Conservation (phyloP, 2,329 filamentous ascomycete species). For the Aspergillus udagawae region DNA sequence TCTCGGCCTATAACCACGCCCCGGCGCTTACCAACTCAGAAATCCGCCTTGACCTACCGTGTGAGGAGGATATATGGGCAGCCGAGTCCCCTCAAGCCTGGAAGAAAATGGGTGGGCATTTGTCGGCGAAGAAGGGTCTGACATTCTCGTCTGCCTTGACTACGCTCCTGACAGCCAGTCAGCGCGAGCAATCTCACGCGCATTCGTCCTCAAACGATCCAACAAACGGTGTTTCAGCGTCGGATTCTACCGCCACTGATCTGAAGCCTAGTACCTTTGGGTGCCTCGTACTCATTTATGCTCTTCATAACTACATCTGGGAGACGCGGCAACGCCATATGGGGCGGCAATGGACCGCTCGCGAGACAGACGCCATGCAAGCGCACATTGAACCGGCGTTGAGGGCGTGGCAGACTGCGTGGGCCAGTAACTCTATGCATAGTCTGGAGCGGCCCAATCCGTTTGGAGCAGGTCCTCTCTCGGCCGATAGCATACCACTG, state of each 20-base stretch:
- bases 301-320: constrained; percentile 97
- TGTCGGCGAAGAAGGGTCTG: constrained; percentile 65
- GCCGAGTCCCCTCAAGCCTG: constrained; percentile 82
- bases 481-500: constrained; percentile 85
- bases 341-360: constrained; percentile 81
- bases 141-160: constrained; percentile 81
- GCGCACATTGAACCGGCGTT: constrained; percentile 89
- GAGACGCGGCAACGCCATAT: constrained; percentile 89
- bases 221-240: constrained; percentile 43
- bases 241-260: constrained; percentile 56
- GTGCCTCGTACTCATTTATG: constrained; percentile 86
- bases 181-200: constrained; percentile 51
- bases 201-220: constrained; percentile 35
- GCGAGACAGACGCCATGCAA: constrained; percentile 95
- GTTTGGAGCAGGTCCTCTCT: constrained; percentile 74
- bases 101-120: constrained; percentile 69
- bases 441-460: constrained; percentile 81
- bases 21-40: constrained; percentile 92
- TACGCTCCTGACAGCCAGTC: constrained; percentile 73
- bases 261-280: constrained; percentile 86
- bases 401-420: constrained; percentile 89
- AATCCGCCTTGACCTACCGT: constrained; percentile 82
- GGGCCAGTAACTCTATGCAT: constrained; percentile 81
- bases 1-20: constrained; percentile 88
- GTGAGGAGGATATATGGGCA: constrained; percentile 85